Percentiles rank a stretch among this genome's conserved stretches.
phyloP scores from a whole-genome alignment of 306 rosid genomes.

The Rosa rugosa region DNA sequence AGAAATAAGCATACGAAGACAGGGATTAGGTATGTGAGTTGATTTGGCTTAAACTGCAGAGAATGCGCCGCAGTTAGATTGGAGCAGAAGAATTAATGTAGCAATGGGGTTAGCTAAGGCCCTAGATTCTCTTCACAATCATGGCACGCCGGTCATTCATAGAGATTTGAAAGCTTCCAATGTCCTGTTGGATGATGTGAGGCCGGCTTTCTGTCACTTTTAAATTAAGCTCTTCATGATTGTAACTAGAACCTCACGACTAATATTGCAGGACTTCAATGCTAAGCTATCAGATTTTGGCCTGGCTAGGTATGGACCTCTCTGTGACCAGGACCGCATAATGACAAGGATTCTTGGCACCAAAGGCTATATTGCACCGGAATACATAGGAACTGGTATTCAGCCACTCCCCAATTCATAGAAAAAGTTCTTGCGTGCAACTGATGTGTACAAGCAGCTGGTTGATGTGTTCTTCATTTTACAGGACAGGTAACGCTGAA shows the following conservation, averaged over 20 bases:
- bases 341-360: constrained; percentile 47
- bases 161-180: constrained; percentile 56
- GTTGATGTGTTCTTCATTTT: background rate
- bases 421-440: background rate
- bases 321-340: constrained; percentile 26
- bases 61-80: constrained; percentile 21
- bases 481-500: constrained; percentile 47
- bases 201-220: constrained; percentile 10
- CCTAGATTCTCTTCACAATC: constrained; percentile 47
- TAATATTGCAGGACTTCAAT: constrained; percentile 32
- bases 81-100: constrained; percentile 50
- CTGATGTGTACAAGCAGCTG: background rate
- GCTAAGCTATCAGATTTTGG: constrained; percentile 52
- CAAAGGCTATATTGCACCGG: constrained; percentile 47
- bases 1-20: background rate
- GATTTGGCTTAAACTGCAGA: constrained; percentile 23
- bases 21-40: background rate
- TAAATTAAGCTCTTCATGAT: background rate
- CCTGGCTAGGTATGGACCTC: constrained; percentile 51
- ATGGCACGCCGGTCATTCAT: constrained; percentile 46
- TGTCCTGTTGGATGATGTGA: constrained; percentile 52
- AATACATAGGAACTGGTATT: constrained; percentile 43
- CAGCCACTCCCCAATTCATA: background rate
- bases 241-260: background rate
- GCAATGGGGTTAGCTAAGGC: constrained; percentile 52